Conservation (phyloP, 1,284 basidiomycete genomes). For the Tilletiopsis washingtonensis region DNA sequence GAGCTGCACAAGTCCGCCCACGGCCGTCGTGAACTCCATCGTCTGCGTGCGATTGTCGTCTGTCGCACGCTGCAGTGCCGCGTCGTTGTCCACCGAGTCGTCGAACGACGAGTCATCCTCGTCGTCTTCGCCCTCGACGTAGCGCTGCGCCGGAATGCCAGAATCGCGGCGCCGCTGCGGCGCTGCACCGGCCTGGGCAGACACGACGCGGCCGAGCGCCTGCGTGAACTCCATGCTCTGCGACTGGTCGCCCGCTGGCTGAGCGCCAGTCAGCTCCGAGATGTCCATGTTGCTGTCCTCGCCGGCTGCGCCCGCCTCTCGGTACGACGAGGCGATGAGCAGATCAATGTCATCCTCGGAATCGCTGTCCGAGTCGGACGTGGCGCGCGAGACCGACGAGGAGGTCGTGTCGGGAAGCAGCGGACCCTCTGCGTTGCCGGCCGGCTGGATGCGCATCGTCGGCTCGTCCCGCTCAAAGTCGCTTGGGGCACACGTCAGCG, state of each 20-base stretch:
- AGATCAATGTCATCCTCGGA: slow-evolving; percentile 8
- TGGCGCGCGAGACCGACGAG: slow-evolving; percentile 1
- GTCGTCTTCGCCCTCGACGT: not conserved
- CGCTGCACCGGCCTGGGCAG: no score
- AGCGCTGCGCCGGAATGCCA: no score
- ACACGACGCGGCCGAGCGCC: slow-evolving; percentile 25
- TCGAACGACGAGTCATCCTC: not conserved
- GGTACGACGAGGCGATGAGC: not conserved
- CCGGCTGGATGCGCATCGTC: slow-evolving; percentile 20
- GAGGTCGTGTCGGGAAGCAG: not conserved
- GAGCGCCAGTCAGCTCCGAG: not conserved
- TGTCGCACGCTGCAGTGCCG: not conserved
- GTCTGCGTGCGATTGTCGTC: not conserved
- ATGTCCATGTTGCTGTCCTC: slow-evolving; percentile 4
- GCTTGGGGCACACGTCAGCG: not conserved
- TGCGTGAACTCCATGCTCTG: slow-evolving; percentile 32
- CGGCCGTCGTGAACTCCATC: not conserved
- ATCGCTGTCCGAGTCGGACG: slow-evolving; percentile 2
- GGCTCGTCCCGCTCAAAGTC: slow-evolving; percentile 25
- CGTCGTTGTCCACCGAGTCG: not conserved
- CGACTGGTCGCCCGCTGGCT: not conserved
- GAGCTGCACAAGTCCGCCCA: not conserved
- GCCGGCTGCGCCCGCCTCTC: not conserved
- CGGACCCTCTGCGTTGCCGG: slow-evolving; percentile 6
- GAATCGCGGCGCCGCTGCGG: not conserved